Percentiles rank a stretch among this genome's conserved stretches.
phyloP scores from a whole-genome alignment of 768 basidiomycete species.

The Mycena alexandri region DNA sequence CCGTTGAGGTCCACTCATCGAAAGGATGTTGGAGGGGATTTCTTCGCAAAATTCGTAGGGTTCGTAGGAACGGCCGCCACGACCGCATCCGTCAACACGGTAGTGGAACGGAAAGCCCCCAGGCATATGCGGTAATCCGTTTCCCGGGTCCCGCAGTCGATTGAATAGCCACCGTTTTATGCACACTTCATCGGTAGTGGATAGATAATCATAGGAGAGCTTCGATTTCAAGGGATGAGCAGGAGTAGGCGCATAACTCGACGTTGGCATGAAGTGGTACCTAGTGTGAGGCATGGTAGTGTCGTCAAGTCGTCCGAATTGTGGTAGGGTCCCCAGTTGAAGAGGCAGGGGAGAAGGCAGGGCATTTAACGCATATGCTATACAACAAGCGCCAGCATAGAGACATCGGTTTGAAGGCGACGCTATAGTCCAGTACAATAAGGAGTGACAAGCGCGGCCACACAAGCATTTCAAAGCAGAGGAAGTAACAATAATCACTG shows the following conservation, averaged over 20 bases:
- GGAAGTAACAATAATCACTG: slow-evolving; percentile 23
- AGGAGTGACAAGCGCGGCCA: slow-evolving; percentile 9
- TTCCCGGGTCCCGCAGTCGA: slow-evolving; percentile 14
- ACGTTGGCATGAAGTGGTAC: slow-evolving; percentile 1
- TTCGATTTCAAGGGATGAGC: slow-evolving; percentile 23
- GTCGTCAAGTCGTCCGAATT: not conserved
- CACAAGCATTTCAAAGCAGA: not conserved
- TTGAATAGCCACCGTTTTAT: slow-evolving; percentile 29
- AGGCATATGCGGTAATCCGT: slow-evolving; percentile 23
- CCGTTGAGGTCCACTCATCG: slow-evolving; percentile 14
- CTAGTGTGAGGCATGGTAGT: slow-evolving; percentile 21
- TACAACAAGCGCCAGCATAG: slow-evolving; percentile 19
- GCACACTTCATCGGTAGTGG: slow-evolving; percentile 24
- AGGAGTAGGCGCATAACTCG: slow-evolving; percentile 6
- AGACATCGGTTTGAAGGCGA: slow-evolving; percentile 17
- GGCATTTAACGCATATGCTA: slow-evolving; percentile 21
- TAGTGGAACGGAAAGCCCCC: slow-evolving; percentile 32
- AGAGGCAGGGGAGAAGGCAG: not conserved
- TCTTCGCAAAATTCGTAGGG: slow-evolving; percentile 28
- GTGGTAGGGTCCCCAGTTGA: slow-evolving; percentile 1
- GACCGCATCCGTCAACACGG: slow-evolving; percentile 17
- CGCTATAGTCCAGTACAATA: slow-evolving; percentile 32
- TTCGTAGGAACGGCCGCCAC: slow-evolving; percentile 19
- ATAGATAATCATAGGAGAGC: slow-evolving; percentile 11
- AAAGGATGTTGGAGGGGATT: slow-evolving; percentile 11